phyloP scores from a whole-genome alignment of 805 yeast genomes.

The Barnettozyma wickerhamii region DNA sequence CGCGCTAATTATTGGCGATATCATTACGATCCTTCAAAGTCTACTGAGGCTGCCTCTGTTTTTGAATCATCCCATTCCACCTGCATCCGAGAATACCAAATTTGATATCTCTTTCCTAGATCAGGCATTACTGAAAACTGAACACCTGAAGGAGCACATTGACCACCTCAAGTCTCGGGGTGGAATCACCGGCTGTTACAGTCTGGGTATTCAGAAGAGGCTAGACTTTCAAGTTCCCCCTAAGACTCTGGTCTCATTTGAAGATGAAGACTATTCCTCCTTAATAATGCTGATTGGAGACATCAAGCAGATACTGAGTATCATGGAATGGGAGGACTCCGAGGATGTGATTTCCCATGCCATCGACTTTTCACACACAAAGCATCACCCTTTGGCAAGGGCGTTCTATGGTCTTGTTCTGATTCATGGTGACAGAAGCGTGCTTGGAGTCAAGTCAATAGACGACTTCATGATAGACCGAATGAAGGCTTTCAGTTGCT shows the following conservation, averaged over 20 bases:
- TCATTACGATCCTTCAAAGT: conserved; percentile 18
- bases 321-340: conserved; percentile 27
- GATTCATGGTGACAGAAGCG: conserved; percentile 55
- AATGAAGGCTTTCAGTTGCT: conserved; percentile 40
- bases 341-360: conserved; percentile 31
- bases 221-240: conserved; percentile 47
- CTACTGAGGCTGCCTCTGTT: conserved; percentile 19
- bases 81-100: conserved; percentile 3
- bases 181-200: conserved; percentile 36
- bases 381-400: conserved; percentile 47
- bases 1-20: conserved; percentile 15
- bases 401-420: conserved; percentile 59
- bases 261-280: conserved; percentile 27
- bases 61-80: conserved; percentile 14
- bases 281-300: conserved; percentile 33
- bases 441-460: conserved; percentile 47
- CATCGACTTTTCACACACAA: conserved; percentile 28
- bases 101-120: conserved; percentile 17
- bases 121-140: conserved; percentile 6
- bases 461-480: conserved; percentile 35
- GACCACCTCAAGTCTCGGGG: conserved; percentile 22
- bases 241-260: conserved; percentile 28
- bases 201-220: conserved; percentile 43
- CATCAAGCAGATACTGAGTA: conserved; percentile 30
- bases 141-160: conserved; percentile 12